Percentiles rank a stretch among this genome's conserved stretches.
Evolutionary conservation across 1,139 yeast genomes (phyloP).

Genomic region (Taphrina flavorubra): DNA sequence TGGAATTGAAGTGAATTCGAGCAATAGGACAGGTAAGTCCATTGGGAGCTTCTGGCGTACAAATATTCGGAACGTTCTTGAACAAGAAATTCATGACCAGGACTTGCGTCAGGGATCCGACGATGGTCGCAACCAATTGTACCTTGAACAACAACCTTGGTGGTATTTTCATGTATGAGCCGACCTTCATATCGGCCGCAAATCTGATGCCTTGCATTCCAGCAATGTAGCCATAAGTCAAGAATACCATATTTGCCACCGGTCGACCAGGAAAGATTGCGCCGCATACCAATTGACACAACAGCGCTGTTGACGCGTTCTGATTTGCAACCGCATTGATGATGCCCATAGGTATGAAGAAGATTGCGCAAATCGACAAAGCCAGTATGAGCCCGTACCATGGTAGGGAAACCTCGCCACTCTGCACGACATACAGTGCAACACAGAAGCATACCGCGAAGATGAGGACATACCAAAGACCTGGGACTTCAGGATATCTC

Average conservation of each 20-base stretch:
- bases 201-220: conserved; percentile 65
- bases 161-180: conserved; percentile 66
- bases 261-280: conserved; percentile 69
- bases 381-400: conserved; percentile 39
- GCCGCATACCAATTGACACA: conserved; percentile 68
- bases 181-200: conserved; percentile 65
- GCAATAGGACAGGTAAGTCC: conserved; percentile 48
- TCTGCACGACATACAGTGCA: conserved; percentile 58
- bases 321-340: conserved; percentile 48
- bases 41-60: conserved; percentile 54
- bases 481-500: conserved; percentile 65
- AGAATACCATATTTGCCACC: conserved; percentile 65
- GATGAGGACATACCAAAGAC: conserved; percentile 66
- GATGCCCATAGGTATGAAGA: conserved; percentile 44
- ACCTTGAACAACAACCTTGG: conserved; percentile 65
- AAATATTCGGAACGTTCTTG: conserved; percentile 52
- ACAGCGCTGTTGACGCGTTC: conserved; percentile 62
- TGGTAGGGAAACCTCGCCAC: conserved; percentile 47
- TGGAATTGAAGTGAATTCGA: conserved; percentile 58
- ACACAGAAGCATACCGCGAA: conserved; percentile 59
- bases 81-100: conserved; percentile 64
- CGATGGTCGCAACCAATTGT: conserved; percentile 55
- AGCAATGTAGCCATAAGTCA: conserved; percentile 54
- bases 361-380: conserved; percentile 21
- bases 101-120: conserved; percentile 55